Conservation (phyloP, 2,329 filamentous ascomycete species). For the Colletotrichum salicis region DNA sequence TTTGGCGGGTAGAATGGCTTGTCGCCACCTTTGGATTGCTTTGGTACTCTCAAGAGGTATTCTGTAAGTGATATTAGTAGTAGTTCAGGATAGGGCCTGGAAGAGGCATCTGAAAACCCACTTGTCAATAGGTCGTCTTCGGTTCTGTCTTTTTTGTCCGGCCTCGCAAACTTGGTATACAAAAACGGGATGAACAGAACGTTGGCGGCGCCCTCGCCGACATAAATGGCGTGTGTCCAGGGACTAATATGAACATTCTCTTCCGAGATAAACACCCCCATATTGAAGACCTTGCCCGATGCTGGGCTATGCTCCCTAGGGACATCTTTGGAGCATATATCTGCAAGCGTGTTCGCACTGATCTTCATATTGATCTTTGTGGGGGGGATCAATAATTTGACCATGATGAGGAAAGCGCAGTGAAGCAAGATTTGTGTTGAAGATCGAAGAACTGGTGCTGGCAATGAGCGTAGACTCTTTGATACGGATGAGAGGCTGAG, state of each 20-base stretch:
- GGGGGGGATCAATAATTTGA: neutral
- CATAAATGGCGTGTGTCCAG: conserved; percentile 45
- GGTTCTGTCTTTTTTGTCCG: neutral
- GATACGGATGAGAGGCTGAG: neutral
- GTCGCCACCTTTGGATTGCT: conserved; percentile 39
- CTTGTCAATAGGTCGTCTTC: conserved; percentile 12
- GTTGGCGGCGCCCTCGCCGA: conserved; percentile 81
- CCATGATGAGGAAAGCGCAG: neutral
- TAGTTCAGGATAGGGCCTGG: neutral
- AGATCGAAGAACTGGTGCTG: neutral
- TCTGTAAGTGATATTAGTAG: conserved; percentile 40
- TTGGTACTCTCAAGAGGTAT: conserved; percentile 51
- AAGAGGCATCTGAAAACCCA: neutral
- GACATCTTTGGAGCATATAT: conserved; percentile 5
- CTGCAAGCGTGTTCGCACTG: neutral
- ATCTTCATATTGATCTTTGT: neutral
- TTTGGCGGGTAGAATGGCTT: conserved; percentile 52
- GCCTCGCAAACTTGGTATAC: neutral
- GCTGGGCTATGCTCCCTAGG: neutral
- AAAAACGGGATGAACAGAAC: conserved; percentile 67
- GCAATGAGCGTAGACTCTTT: neutral
- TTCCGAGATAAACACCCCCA: neutral
- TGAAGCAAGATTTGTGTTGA: neutral
- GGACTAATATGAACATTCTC: conserved; percentile 35
- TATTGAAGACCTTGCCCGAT: conserved; percentile 3